Conservation (phyloP, 768 basidiomycete species). For the Baorangia bicolor region DNA sequence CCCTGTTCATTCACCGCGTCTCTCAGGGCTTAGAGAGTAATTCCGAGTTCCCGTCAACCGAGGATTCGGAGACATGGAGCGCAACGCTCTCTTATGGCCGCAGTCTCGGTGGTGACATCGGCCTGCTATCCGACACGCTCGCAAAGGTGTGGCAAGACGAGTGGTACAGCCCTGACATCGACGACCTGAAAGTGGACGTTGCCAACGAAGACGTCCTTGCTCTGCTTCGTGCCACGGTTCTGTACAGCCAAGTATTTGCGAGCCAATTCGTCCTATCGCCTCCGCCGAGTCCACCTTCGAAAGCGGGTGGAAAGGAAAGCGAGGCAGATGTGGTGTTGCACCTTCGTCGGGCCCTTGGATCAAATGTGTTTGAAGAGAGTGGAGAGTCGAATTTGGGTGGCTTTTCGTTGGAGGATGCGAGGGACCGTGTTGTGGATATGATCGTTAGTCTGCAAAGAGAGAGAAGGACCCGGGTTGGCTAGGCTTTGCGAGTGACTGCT, state of each 20-base stretch:
- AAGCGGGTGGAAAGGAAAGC: neutral
- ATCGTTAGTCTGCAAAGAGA: slow-evolving; percentile 42
- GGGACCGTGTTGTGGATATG: slow-evolving; percentile 75
- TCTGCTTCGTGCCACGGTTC: slow-evolving; percentile 56
- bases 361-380: slow-evolving; percentile 42
- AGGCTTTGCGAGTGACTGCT: neutral
- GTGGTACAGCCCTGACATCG: slow-evolving; percentile 26
- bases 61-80: slow-evolving; percentile 39
- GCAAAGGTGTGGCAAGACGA: slow-evolving; percentile 55
- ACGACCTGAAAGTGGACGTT: slow-evolving; percentile 31
- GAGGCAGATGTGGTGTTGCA: slow-evolving; percentile 40
- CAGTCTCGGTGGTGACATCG: slow-evolving; percentile 60
- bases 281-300: slow-evolving; percentile 53
- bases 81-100: slow-evolving; percentile 57
- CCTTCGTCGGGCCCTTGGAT: slow-evolving; percentile 57
- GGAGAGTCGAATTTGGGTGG: slow-evolving; percentile 15
- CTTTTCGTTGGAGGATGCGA: slow-evolving; percentile 65
- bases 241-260: slow-evolving; percentile 63
- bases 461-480: slow-evolving; percentile 23
- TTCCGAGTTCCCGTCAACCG: slow-evolving; percentile 18
- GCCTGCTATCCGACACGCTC: slow-evolving; percentile 51
- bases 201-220: slow-evolving; percentile 48
- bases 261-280: slow-evolving; percentile 49
- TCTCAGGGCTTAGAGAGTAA: slow-evolving; percentile 21
- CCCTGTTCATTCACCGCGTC: slow-evolving; percentile 52